phyloP scores from a whole-genome alignment of 192 early-diverging fungal genomes.

The Coemansia sp. region DNA sequence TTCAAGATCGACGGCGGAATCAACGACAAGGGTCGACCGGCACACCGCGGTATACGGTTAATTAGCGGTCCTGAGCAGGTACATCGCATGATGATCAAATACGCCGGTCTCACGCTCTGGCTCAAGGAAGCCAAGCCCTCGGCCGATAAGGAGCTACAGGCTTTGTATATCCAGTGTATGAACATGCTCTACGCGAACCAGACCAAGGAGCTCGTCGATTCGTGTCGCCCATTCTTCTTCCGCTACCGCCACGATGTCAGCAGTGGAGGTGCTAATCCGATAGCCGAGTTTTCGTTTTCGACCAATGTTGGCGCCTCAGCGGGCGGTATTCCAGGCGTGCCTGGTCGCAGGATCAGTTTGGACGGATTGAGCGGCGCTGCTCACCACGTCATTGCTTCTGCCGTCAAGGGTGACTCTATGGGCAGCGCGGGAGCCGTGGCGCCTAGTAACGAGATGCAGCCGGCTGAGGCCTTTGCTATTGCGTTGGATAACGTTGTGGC shows the following conservation, averaged over 20 bases:
- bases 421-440: neutral
- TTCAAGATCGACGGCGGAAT: conserved; percentile 61
- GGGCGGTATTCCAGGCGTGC: conserved; percentile 7
- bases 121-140: conserved; percentile 72
- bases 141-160: conserved; percentile 73
- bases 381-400: conserved; percentile 31
- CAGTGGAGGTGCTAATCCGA: conserved; percentile 24
- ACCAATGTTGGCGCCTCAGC: conserved; percentile 19
- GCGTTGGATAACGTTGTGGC: conserved; percentile 58
- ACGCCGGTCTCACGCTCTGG: conserved; percentile 72
- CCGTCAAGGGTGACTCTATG: conserved; percentile 28
- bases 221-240: conserved; percentile 50
- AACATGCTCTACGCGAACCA: conserved; percentile 57
- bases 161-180: conserved; percentile 65
- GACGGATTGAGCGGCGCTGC: conserved; percentile 50
- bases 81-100: conserved; percentile 66
- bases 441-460: conserved; percentile 36
- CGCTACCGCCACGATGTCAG: conserved; percentile 37
- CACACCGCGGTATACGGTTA: conserved; percentile 30
- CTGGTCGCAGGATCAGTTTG: conserved; percentile 38
- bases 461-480: conserved; percentile 46
- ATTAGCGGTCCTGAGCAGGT: conserved; percentile 63
- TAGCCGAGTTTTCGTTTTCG: conserved; percentile 42
- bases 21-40: conserved; percentile 53
- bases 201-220: conserved; percentile 60